Conservation (phyloP, 2,329 filamentous ascomycete species). For the Fusarium siculi region DNA sequence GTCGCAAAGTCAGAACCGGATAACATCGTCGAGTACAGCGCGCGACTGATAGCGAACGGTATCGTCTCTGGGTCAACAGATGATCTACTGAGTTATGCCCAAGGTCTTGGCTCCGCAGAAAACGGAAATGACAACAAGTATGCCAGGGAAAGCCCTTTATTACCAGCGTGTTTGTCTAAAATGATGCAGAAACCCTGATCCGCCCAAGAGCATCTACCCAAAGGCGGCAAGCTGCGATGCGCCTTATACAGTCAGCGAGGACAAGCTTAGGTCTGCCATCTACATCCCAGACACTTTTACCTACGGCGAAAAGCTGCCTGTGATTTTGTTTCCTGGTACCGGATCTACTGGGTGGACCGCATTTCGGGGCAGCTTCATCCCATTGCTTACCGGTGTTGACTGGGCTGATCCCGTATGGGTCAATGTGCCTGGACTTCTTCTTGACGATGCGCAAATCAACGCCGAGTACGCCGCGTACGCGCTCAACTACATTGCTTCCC, state of each 20-base stretch:
- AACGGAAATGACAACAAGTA: conserved; percentile 6
- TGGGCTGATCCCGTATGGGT: conserved; percentile 21
- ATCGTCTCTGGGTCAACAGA: neutral
- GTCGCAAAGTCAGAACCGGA: neutral
- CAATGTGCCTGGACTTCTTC: neutral
- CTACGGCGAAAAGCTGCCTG: neutral
- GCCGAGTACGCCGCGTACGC: conserved; percentile 9
- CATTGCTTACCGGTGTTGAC: neutral
- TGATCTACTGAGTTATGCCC: neutral
- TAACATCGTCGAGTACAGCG: neutral
- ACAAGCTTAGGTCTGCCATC: conserved; percentile 4
- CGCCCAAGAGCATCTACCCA: conserved; percentile 1
- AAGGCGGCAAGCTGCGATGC: conserved; percentile 6
- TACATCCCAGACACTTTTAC: conserved; percentile 3
- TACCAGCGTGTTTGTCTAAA: neutral
- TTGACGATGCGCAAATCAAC: conserved; percentile 1
- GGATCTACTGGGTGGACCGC: conserved; percentile 1
- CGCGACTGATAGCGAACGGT: neutral
- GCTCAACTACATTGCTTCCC: conserved; percentile 1
- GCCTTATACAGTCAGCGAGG: neutral
- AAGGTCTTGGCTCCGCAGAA: neutral
- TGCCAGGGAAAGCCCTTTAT: rapidly evolving
- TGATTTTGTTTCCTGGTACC: conserved; percentile 7
- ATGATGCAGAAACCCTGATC: neutral
- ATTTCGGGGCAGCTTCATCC: conserved; percentile 1